Evolutionary conservation across 495 filamentous ascomycete species (phyloP), one percentile per base, ranked within the genome.

Genomic region (Neurospora sp.): DNA sequence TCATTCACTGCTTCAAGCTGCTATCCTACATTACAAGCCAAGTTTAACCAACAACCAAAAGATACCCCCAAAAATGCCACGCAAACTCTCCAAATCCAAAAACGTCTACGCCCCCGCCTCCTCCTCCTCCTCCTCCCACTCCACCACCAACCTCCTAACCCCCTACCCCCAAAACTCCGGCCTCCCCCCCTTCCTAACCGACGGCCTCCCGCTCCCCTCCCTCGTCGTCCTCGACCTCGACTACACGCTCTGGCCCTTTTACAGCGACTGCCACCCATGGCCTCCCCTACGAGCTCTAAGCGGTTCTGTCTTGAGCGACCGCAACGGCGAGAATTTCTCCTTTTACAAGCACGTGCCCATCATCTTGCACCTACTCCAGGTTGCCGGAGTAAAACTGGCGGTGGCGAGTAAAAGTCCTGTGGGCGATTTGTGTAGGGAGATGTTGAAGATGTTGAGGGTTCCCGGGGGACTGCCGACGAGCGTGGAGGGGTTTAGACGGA

Each of bases 171-270:
- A 71, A 83, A 85, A 65, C 69, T 68, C 8, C 69, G 68, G 70
- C 9, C 37, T 14, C 73, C 79, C 65, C 39, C 73, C 70, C 73
- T 84, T 78, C 72, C 79, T 97, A 79, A 87, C 82, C 69, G 94
- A 99, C 81, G 89, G 89, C 71, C 87, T 89, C 0, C 92, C 93
- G 1, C 89, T 99, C 3, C 96, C 96, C 1, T 93, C 91, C 74
- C 82, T 96, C 73, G 87, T 99, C 74, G 91, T 92, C 72, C 97
- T 99, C 82, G 96, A 99, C 80, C 87, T 98, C 69, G 96, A 99
- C 85, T 98, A 97, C 84, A 99, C 96, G 0, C 86, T 99, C 1
- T 98, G 96, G 96, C 93, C 94, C 4, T 97, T 97, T 84, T 99
- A 95, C 94, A 90, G 94, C 3, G 96, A 98, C 84, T 97, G 94